A percentile compares a stretch with the other conserved stretches of the same genome.
Conservation (phyloP, 352 stramenopile species). For the Aphanomyces stellatus region DNA sequence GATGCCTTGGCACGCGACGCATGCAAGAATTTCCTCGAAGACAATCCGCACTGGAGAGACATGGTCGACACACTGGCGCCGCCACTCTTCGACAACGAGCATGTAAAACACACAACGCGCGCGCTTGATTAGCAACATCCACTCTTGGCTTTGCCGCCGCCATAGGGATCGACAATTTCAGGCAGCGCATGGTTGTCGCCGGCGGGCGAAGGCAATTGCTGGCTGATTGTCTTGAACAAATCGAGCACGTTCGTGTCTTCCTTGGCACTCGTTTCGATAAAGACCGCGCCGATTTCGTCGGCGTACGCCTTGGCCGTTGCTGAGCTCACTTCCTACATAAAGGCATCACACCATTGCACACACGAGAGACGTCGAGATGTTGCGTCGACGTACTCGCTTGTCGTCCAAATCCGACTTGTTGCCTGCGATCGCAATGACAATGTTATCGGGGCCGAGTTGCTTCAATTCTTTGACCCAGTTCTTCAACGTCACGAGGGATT, state of each 20-base stretch:
- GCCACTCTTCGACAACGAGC: neutral
- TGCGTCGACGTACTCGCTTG: slow-evolving; percentile 60
- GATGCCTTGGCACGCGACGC: neutral
- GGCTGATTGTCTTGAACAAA: slow-evolving; percentile 89
- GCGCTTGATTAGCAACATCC: slow-evolving; percentile 66
- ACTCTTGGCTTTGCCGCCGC: slow-evolving; percentile 74
- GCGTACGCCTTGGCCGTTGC: slow-evolving; percentile 84
- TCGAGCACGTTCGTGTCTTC: slow-evolving; percentile 90
- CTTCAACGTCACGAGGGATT: slow-evolving; percentile 90
- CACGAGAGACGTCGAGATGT: too few species aligned
- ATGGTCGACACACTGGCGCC: neutral
- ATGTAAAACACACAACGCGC: slow-evolving; percentile 6
- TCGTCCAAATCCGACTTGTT: slow-evolving; percentile 92
- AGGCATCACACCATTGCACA: too few species aligned
- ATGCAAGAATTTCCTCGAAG: too few species aligned
- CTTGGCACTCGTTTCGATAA: slow-evolving; percentile 93
- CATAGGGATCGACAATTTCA: slow-evolving; percentile 81
- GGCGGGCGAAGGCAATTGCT: slow-evolving; percentile 59
- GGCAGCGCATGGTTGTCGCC: slow-evolving; percentile 73
- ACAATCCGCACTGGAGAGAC: too few species aligned
- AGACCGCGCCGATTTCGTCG: slow-evolving; percentile 88
- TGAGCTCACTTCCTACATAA: slow-evolving; percentile 74
- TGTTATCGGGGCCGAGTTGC: slow-evolving; percentile 87
- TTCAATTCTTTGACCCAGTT: slow-evolving; percentile 94
- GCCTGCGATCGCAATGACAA: slow-evolving; percentile 93